These are phyloP conservation scores for Tolypocladium sp. DNA, from an alignment of 2,329 filamentous ascomycete genomes.

Conservation along the genomic window DNA sequence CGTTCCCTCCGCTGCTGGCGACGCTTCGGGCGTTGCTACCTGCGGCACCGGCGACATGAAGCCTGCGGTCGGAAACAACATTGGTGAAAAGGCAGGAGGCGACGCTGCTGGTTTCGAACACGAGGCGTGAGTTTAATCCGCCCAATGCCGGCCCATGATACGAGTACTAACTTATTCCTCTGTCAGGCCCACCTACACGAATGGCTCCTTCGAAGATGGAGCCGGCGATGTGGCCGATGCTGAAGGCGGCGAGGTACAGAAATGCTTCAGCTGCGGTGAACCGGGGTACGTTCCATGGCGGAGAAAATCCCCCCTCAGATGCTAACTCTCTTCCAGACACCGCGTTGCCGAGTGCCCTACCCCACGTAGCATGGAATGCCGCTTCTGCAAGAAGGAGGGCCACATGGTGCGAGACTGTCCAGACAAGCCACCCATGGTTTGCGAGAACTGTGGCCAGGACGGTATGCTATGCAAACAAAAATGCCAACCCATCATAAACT, in stretches of 20 bases:
- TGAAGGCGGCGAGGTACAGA: slow-evolving; percentile 3
- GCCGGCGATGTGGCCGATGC: background rate
- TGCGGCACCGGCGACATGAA: background rate
- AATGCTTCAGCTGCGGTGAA: slow-evolving; percentile 28
- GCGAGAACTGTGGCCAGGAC: slow-evolving; percentile 52
- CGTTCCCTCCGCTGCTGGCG: background rate
- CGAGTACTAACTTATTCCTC: background rate
- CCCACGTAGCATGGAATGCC: slow-evolving; percentile 23
- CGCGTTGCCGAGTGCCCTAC: slow-evolving; percentile 25
- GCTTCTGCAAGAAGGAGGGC: slow-evolving; percentile 39
- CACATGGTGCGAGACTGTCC: slow-evolving; percentile 56
- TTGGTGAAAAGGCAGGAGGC: background rate
- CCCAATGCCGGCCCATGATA: background rate
- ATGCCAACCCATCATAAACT: background rate
- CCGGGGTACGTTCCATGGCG: slow-evolving; percentile 16
- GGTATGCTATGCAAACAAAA: slow-evolving; percentile 28
- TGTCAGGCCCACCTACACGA: background rate
- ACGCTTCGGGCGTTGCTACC: background rate
- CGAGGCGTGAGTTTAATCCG: background rate
- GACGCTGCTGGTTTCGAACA: background rate
- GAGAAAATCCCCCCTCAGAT: background rate
- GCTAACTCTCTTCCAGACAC: slow-evolving; percentile 13
- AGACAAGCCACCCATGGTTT: slow-evolving; percentile 42
- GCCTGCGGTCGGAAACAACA: background rate
- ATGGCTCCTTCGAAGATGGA: background rate